phyloP scores from a whole-genome alignment of 2,329 filamentous ascomycete species.

The Monosporascus sp. region DNA sequence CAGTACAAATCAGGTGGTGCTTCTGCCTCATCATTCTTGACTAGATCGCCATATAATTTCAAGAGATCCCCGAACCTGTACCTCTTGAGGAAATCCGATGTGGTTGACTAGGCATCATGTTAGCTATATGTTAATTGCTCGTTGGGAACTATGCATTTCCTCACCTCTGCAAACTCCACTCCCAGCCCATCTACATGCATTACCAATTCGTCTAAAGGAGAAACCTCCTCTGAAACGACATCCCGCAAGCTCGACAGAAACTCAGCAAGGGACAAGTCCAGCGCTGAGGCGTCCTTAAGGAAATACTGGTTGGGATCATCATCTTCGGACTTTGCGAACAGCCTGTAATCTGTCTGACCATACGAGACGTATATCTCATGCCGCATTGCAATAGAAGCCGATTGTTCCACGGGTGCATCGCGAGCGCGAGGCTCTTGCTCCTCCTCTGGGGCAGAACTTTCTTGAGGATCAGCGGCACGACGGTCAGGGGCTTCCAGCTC shows the following conservation, averaged over 20 bases:
- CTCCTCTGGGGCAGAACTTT: not conserved
- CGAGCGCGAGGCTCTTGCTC: not conserved
- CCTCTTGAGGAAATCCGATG: constrained; percentile 21
- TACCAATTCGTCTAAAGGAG: constrained; percentile 28
- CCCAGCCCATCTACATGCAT: constrained; percentile 28
- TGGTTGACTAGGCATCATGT: constrained; percentile 22
- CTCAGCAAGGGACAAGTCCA: constrained; percentile 19
- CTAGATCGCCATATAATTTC: constrained; percentile 24
- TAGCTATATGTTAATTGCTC: constrained; percentile 9
- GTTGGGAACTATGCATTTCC: not conserved
- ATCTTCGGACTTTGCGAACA: constrained; percentile 27
- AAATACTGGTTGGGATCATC: constrained; percentile 30
- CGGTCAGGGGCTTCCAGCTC: constrained; percentile 4
- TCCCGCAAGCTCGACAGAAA: constrained; percentile 26
- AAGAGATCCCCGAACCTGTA: constrained; percentile 28
- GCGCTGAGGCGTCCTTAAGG: constrained; percentile 22
- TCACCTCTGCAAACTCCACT: constrained; percentile 29
- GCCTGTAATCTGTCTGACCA: constrained; percentile 25
- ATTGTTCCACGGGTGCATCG: constrained; percentile 9
- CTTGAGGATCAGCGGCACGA: constrained; percentile 1
- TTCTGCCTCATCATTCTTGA: constrained; percentile 23
- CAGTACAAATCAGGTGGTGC: constrained; percentile 22
- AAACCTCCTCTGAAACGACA: constrained; percentile 28
- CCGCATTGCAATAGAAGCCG: constrained; percentile 17
- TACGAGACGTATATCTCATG: constrained; percentile 27